These are phyloP conservation scores for Pyrenochaeta sp. DNA, from an alignment of 2,329 filamentous ascomycete genomes.

Conservation along the genomic window DNA sequence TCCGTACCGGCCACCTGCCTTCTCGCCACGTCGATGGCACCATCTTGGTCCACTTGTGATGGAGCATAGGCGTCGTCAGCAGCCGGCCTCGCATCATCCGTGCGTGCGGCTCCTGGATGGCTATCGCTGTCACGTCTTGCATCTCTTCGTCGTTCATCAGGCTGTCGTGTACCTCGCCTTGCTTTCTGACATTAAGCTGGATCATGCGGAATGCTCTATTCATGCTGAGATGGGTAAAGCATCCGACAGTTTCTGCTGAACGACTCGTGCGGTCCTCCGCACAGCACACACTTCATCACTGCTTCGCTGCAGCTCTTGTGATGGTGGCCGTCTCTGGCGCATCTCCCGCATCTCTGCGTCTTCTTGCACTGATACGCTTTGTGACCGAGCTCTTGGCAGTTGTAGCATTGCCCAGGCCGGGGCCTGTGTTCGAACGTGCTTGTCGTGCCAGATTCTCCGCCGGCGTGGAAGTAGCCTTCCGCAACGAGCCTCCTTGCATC, in stretches of 20 bases:
- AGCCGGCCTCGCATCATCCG: slow-evolving; percentile 10
- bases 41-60: slow-evolving; percentile 12
- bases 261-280: slow-evolving; percentile 8
- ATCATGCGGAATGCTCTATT: slow-evolving; percentile 6
- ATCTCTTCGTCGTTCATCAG: slow-evolving; percentile 16
- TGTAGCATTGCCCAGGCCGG: slow-evolving; percentile 11
- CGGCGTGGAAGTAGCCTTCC: slow-evolving; percentile 13
- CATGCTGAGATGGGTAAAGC: slow-evolving; percentile 6
- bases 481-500: slow-evolving; percentile 10
- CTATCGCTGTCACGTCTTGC: slow-evolving; percentile 8
- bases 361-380: slow-evolving; percentile 12
- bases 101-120: slow-evolving; percentile 11
- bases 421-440: slow-evolving; percentile 8
- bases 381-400: slow-evolving; percentile 14
- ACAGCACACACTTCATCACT: slow-evolving; percentile 5
- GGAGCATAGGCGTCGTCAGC: slow-evolving; percentile 10
- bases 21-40: slow-evolving; percentile 9
- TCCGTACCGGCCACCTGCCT: slow-evolving; percentile 9
- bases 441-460: slow-evolving; percentile 11
- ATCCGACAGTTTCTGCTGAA: slow-evolving; percentile 9
- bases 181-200: slow-evolving; percentile 15
- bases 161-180: too few relatives aligned
- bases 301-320: slow-evolving; percentile 11
- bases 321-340: slow-evolving; percentile 12
- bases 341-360: slow-evolving; percentile 10